phyloP scores from a whole-genome alignment of 169 alveolate genomes.

The Babesia gibsoni region DNA sequence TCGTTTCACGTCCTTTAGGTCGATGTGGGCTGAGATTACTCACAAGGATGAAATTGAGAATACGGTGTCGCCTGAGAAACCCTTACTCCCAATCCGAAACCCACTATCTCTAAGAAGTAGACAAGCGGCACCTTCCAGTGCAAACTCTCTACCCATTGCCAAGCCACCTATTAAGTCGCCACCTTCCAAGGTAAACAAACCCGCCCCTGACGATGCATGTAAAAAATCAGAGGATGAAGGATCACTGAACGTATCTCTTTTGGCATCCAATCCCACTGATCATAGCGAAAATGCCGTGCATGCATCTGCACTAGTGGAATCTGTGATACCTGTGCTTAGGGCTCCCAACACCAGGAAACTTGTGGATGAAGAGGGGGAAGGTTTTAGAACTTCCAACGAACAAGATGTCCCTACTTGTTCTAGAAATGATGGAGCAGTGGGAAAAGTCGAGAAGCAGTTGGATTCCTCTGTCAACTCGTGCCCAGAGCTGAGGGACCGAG shows the following conservation, averaged over 20 bases:
- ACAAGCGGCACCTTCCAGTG: not conserved
- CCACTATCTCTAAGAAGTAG: conserved; percentile 15
- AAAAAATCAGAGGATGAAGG: not conserved
- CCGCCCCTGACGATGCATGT: not conserved
- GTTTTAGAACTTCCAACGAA: not conserved
- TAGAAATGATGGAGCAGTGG: not conserved
- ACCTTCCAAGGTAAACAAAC: not conserved
- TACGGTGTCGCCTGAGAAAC: conserved; percentile 3
- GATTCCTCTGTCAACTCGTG: not conserved
- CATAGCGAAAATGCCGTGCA: not conserved
- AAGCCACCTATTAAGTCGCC: not conserved
- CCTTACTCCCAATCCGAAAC: conserved; percentile 20
- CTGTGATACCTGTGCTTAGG: no score
- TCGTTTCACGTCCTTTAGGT: conserved; percentile 42
- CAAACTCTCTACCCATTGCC: not conserved
- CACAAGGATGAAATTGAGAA: conserved; percentile 22
- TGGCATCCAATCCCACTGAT: no score
- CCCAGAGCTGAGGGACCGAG: not conserved
- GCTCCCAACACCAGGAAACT: no score
- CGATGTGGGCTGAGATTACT: conserved; percentile 48
- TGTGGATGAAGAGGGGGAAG: no score
- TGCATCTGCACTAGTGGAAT: not conserved
- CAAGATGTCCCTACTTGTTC: not conserved
- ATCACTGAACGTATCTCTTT: no score
- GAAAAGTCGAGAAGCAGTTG: not conserved